phyloP scores from a whole-genome alignment of 768 basidiomycete genomes.

The Boletus rubroflammeus region DNA sequence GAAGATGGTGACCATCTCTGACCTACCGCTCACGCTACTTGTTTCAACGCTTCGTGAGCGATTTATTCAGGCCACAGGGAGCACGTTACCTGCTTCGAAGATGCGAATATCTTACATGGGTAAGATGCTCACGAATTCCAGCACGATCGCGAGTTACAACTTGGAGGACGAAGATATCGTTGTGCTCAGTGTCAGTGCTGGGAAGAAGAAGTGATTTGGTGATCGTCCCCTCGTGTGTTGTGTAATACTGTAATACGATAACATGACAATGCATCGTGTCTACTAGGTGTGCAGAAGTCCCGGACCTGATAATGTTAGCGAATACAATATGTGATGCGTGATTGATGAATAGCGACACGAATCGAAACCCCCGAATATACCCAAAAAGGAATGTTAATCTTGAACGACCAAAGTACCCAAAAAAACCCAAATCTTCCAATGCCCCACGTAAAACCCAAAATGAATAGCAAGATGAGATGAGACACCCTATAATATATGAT shows the following conservation, averaged over 20 bases:
- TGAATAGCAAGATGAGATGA: conserved; percentile 8
- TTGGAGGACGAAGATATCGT: conserved; percentile 88
- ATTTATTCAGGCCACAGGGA: conserved; percentile 74
- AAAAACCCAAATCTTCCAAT: conserved; percentile 6
- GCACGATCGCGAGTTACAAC: conserved; percentile 83
- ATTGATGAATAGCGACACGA: conserved; percentile 5
- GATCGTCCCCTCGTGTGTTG: conserved; percentile 3
- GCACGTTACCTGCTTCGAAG: conserved; percentile 72
- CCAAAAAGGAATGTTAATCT: conserved; percentile 4
- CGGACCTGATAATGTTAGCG: conserved; percentile 17
- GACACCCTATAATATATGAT: not conserved
- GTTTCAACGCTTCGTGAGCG: conserved; percentile 90
- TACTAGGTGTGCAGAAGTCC: conserved; percentile 3
- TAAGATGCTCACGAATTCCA: conserved; percentile 85
- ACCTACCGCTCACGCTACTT: conserved; percentile 78
- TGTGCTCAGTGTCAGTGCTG: conserved; percentile 70
- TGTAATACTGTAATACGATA: conserved; percentile 6
- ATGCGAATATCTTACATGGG: conserved; percentile 76
- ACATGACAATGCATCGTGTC: conserved; percentile 15
- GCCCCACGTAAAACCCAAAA: conserved; percentile 18
- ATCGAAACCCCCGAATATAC: conserved; percentile 8
- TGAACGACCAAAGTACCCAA: not conserved
- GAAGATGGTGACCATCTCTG: conserved; percentile 67
- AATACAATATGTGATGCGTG: conserved; percentile 17
- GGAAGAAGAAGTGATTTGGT: conserved; percentile 60